Evolutionary conservation across 2,329 filamentous ascomycete species (phyloP).

Genomic region (Fusarium floridanum): DNA sequence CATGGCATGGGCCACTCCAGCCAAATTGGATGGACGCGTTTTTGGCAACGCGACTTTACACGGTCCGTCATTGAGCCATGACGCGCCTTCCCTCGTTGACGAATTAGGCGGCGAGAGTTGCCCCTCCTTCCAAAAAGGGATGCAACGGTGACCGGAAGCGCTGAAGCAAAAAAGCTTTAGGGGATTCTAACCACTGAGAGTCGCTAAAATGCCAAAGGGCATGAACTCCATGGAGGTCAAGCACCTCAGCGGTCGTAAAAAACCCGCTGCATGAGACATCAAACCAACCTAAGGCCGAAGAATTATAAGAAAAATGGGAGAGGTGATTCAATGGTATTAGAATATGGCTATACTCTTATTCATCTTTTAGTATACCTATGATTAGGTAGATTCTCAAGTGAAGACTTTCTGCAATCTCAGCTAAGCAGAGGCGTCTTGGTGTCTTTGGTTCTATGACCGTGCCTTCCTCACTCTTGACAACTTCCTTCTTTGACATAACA

Average conservation of each 20-base stretch:
- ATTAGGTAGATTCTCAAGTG: too few species aligned
- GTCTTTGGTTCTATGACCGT: too few species aligned
- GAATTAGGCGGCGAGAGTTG: slow-evolving; percentile 29
- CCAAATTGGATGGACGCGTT: slow-evolving; percentile 44
- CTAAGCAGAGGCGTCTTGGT: too few species aligned
- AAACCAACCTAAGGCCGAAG: too few species aligned
- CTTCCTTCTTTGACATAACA: not conserved
- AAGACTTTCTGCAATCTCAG: too few species aligned
- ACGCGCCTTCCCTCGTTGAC: slow-evolving; percentile 41
- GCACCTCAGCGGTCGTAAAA: not conserved
- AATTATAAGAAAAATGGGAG: too few species aligned
- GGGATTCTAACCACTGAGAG: not conserved
- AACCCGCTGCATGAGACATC: too few species aligned
- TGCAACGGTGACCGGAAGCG: not conserved
- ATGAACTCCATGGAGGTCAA: not conserved
- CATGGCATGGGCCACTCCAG: slow-evolving; percentile 38
- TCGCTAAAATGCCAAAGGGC: not conserved
- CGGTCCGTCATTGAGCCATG: slow-evolving; percentile 17
- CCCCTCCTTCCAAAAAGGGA: slow-evolving; percentile 34
- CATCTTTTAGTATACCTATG: too few species aligned
- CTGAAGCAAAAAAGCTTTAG: slow-evolving; percentile 2
- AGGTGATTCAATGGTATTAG: too few species aligned
- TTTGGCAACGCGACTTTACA: slow-evolving; percentile 46
- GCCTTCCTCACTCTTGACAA: not conserved
- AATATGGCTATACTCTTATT: too few species aligned